Evolutionary conservation across 1,284 basidiomycete species (phyloP).

Genomic region (Tilletiopsis washingtonensis): DNA sequence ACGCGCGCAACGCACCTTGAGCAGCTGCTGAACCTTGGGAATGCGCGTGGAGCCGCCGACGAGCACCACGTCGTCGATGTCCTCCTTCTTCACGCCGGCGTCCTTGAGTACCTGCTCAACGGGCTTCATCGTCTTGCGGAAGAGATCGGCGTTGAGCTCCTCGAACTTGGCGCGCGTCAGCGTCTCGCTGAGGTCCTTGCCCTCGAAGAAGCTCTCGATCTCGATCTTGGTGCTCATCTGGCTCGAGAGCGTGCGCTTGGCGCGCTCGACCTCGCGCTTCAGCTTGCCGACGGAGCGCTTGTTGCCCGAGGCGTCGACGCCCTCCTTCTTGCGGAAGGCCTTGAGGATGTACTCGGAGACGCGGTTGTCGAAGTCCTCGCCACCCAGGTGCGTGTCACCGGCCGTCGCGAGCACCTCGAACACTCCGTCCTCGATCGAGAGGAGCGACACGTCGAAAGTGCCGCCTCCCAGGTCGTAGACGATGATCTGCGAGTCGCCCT

Average conservation of each 20-base stretch:
- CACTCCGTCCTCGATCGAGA: slow-evolving; percentile 96
- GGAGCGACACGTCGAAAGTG: slow-evolving; percentile 96
- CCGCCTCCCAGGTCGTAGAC: slow-evolving; percentile 98
- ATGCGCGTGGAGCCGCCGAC: slow-evolving; percentile 99
- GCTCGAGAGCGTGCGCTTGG: slow-evolving; percentile 95
- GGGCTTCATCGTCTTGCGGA: slow-evolving; percentile 92
- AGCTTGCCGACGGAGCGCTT: slow-evolving; percentile 94
- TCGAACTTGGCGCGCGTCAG: slow-evolving; percentile 98
- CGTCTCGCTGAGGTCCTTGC: slow-evolving; percentile 96
- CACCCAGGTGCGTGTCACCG: slow-evolving; percentile 97
- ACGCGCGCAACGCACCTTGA: too few relatives aligned
- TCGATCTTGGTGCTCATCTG: slow-evolving; percentile 94
- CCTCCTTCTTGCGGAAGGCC: slow-evolving; percentile 98
- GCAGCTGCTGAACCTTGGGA: slow-evolving; percentile 92
- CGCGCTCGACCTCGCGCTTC: slow-evolving; percentile 95
- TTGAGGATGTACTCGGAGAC: slow-evolving; percentile 96
- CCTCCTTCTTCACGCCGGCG: slow-evolving; percentile 87
- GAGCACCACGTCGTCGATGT: slow-evolving; percentile 90
- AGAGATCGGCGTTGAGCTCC: slow-evolving; percentile 93
- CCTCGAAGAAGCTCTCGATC: slow-evolving; percentile 96
- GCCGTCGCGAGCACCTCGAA: slow-evolving; percentile 99
- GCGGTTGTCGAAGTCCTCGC: slow-evolving; percentile 95
- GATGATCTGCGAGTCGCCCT: slow-evolving; percentile 86
- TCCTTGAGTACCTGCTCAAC: slow-evolving; percentile 98
- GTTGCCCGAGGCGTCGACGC: slow-evolving; percentile 89